Base-by-base conservation (phyloP, 106 monocot species). In the Posidonia australis region DNA sequence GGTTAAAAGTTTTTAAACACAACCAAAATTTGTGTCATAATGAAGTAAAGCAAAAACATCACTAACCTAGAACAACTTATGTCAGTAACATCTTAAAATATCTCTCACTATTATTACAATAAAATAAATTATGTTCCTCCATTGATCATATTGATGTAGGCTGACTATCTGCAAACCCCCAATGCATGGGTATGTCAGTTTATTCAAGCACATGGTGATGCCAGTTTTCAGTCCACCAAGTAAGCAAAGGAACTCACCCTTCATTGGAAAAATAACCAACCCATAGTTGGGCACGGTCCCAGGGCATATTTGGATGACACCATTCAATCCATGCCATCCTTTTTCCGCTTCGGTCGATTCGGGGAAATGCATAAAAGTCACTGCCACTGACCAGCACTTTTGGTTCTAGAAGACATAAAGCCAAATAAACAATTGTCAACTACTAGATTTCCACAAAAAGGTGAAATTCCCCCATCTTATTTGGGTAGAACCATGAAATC, bases 341-440 rank as follows among this genome's bases (percentile, higher is more conserved):
- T 58, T 76, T 90, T 14, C 85, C 77, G 36, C 29, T 80, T 18
- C 54, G 77, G 51, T 91, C 84, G 67, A 98, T 49, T 6, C 90
- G 84, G 67, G 96, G 96, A 66, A 77, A 85, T 4, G 90, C 90
- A 81, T 91, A 98, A 65, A 98, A 98, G n/a, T 91, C 96, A 81
- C 67, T 83, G 54, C 87, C 96, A 63, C 54, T 64, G 31, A 90
- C 76, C 27, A 96, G 46, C 61, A 74, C 68, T 72, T 82, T 80
- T 63, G 96, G 86, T 55, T 90, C 90, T 96, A 71, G 27, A 54
- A 16, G 68, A 4, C 55, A 80, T 47, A 71, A 69, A 5, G 51
- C 36, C 1, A 24, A 53, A 19, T 36, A 56, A 56, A 23, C 18
- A 55, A 64, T 58, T 13, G 48, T 26, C 62, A 71, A 22, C 20